A percentile compares a stretch with the other conserved stretches of the same genome.
Evolutionary conservation across 164 flowering plant genomes (phyloP).

Genomic region (Nymphaea colorata): DNA sequence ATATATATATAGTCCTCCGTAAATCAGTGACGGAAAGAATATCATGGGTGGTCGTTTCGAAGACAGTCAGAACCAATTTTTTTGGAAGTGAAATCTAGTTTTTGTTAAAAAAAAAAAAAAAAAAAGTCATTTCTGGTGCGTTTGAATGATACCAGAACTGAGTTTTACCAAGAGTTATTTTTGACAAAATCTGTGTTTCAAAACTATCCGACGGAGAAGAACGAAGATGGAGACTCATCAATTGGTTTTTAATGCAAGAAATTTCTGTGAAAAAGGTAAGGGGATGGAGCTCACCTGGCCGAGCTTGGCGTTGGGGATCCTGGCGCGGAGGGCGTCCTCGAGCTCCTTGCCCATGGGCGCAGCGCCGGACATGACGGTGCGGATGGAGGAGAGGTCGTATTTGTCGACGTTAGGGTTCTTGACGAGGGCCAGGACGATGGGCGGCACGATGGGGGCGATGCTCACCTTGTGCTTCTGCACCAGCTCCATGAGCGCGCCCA

Average conservation of each 20-base stretch:
- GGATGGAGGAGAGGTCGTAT: constrained; percentile 63
- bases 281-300: constrained; percentile 64
- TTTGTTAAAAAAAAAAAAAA: too few relatives aligned
- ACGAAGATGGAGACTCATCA: too few relatives aligned
- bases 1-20: too few relatives aligned
- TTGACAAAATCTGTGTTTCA: not conserved
- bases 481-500: constrained; percentile 38
- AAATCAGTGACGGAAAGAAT: too few relatives aligned
- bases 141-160: too few relatives aligned
- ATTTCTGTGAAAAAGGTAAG: not conserved
- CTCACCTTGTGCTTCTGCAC: constrained; percentile 58
- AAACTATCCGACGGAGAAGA: not conserved
- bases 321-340: constrained; percentile 60
- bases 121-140: too few relatives aligned
- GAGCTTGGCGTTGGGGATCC: constrained; percentile 64
- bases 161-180: too few relatives aligned
- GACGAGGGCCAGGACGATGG: constrained; percentile 64
- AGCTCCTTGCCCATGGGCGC: constrained; percentile 94
- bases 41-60: too few relatives aligned
- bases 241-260: not conserved
- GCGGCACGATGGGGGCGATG: constrained; percentile 78
- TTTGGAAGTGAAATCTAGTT: too few relatives aligned
- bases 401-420: constrained; percentile 47
- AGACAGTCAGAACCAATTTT: too few relatives aligned
- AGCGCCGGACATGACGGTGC: constrained; percentile 69